Base-by-base conservation (phyloP, 2,329 filamentous ascomycete genomes). In the Periglandula ipomoeae region DNA sequence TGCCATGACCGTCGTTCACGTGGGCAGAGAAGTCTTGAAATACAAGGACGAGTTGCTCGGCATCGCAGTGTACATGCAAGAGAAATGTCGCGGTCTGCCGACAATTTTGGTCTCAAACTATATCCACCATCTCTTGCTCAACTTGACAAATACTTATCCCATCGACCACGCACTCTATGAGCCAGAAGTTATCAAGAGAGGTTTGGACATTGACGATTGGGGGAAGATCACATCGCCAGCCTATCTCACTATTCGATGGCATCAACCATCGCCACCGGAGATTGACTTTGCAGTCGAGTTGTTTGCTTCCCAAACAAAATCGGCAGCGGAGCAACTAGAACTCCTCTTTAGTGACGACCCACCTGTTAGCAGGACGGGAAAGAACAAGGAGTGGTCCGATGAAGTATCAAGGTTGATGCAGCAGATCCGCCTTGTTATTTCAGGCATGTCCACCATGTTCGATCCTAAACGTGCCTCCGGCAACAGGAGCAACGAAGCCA, bases 301-400 rank as follows among this genome's bases (percentile, higher is more conserved):
- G 0, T 97, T 96, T 59, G 83, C 90, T 55, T 85, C 84, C 1
- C 90, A 97, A 65, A 84, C 86, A 5, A 81, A 81, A 49, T 82
- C 80, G 37, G 90, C 91, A 2, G 78, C 91, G 52, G 73, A 82
- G 50, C 82, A 88, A 52, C 70, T 98, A 11, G 79, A 81, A 53
- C 79, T 84, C 7, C 75, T 98, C n/a, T 94, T 89, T 61, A 84
- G 87, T 53, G 83, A 88, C 41, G 79, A 85, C 32, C 85, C 89
- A 1, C 84, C 82, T 2, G 84, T 97, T 47, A 94, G 89, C 65
- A 81, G 91, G 49, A 91, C 90, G 56, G 93, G 93, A 34, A 95
- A 91, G 64, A 94, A 95, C 57, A 98, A 97, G 67, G 91, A 96
- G 59, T 98, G 93, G 93, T 96, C 91, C 0, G 93, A 98, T 63